Evolutionary conservation across 139 green algal genomes (phyloP), one percentile per base, ranked within the genome.

Genomic region (Coelastrella sp.): DNA sequence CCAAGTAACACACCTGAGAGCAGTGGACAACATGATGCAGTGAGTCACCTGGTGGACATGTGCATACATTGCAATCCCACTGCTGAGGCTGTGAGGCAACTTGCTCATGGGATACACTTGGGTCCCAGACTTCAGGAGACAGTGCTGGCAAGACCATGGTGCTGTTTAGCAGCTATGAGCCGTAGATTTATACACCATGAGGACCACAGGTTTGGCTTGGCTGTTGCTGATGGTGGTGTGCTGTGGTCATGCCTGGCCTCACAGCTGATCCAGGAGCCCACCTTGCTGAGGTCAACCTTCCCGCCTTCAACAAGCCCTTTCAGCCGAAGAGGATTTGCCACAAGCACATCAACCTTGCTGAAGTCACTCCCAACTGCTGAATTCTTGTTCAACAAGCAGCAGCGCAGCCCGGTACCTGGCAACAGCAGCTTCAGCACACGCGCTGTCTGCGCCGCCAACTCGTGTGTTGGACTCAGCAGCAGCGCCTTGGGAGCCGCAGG

Each of bases 251-350:
- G 3, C 1, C 35, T 49, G 1, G 35, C 35, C 35, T 3, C 35
- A 49, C 35, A 5, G 35, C 35, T 49, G 35, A 49, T 49, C 35
- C 35, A 49, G 35, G 35, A 72, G 15, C 97, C 91, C 72, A 91
- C 93, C 25, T 96, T 76, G 8, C 72, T 87, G 24, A 97, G 93
- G 72, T 94, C 89, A 59, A 97, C 85, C 79, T 93, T 94, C 12
- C 89, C 85, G 84, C 95, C 92, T 25, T 93, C 57, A 19, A 97
- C 82, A 85, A 98, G 87, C 3, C 91, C 87, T 9, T 91, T 92
- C 80, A 99, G 92, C 20, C 96, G 92, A 84, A 98, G 93, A 17
- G 98, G 98, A 57, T 96, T 99, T 14, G 97, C 96, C 78, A 99
- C 86, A 84, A 99, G 91, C 25, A 99, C 90, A 92, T 99, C 97